Base-by-base conservation (phyloP, 1,139 yeast genomes). In the Yamadazyma diospyri region DNA sequence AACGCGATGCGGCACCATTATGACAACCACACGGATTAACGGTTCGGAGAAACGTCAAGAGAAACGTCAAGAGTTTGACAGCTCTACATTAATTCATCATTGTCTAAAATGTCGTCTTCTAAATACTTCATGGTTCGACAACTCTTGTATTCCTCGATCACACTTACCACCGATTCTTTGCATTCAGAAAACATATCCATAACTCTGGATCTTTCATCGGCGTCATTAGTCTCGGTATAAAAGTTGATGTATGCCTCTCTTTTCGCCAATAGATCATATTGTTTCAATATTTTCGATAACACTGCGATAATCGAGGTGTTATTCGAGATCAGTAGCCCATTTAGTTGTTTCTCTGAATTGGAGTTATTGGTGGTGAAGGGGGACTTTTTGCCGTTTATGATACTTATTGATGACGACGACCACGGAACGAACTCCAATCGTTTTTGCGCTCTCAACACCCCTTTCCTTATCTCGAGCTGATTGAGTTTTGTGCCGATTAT, bases 181-280 rank as follows among this genome's bases (percentile, higher is more conserved):
- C 95, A 79, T 36, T 85, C 94, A 35, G 72, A 75, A 51, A 92
- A 92, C 57, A 86, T 86, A 16, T 77, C 87, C 48, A 83, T 64
- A 4, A 84, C 84, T 19, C 62, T 46, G 15, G 46, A 47, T 33
- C 66, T 43, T 37, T 67, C 73, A 10, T 57, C 62, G 7, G 48
- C 39, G 49, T 78, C 78, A 30, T 73, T 73, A 25, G 67, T 56
- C 28, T 68, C 79, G 19, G 76, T 66, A 57, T 87, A 92, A 35
- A 81, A 83, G 41, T 85, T 92, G 40, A 92, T 62, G 51, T 89
- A 92, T 0, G 98, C 98, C 35, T 78, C 80, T 39, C 94, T 70
- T 36, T 78, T 77, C 45, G 85, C 86, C 32, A 92, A 70, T 33
- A 79, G 72, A 47, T 92, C 96, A 55, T 81, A 92, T 45, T 89